Conservation (phyloP, 2,329 filamentous ascomycete species). For the Teratosphaeriaceae sp. region DNA sequence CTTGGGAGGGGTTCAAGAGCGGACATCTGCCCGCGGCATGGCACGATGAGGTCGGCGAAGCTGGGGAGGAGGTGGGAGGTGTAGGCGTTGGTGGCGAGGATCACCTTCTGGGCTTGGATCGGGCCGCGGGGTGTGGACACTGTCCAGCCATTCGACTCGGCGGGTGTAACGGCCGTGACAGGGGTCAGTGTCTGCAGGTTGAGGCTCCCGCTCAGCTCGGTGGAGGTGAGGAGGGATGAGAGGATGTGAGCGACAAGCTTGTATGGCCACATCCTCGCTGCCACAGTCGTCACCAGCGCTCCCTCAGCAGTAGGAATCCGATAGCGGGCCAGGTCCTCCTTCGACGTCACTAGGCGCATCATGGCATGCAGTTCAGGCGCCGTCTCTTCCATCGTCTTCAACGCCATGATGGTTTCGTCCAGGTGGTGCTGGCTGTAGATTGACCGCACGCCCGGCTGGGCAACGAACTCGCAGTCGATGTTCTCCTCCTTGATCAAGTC, state of each 20-base stretch:
- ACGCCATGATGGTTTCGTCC: conserved; percentile 43
- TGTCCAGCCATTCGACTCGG: conserved; percentile 42
- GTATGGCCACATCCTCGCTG: conserved; percentile 73
- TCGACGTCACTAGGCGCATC: conserved; percentile 35
- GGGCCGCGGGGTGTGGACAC: conserved; percentile 64
- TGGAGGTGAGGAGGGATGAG: conserved; percentile 47
- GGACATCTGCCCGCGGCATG: conserved; percentile 67
- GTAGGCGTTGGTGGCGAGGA: conserved; percentile 80
- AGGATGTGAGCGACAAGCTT: conserved; percentile 71
- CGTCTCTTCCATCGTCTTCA: conserved; percentile 43
- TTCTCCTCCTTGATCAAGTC: conserved; percentile 49
- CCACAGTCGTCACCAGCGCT: conserved; percentile 57
- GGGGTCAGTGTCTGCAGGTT: conserved; percentile 72
- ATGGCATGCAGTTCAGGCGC: conserved; percentile 51
- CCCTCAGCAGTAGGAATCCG: conserved; percentile 51
- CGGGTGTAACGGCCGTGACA: conserved; percentile 34
- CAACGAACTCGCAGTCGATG: conserved; percentile 65
- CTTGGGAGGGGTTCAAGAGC: conserved; percentile 53
- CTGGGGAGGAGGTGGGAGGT: conserved; percentile 66
- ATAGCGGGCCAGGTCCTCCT: conserved; percentile 44
- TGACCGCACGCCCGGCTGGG: conserved; percentile 56
- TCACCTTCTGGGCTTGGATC: conserved; percentile 55
- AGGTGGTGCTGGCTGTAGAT: conserved; percentile 54
- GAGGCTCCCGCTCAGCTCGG: conserved; percentile 37
- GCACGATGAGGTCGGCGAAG: conserved; percentile 66